phyloP scores from a whole-genome alignment of 2,329 filamentous ascomycete species.

The Beauveria pseudobassiana region DNA sequence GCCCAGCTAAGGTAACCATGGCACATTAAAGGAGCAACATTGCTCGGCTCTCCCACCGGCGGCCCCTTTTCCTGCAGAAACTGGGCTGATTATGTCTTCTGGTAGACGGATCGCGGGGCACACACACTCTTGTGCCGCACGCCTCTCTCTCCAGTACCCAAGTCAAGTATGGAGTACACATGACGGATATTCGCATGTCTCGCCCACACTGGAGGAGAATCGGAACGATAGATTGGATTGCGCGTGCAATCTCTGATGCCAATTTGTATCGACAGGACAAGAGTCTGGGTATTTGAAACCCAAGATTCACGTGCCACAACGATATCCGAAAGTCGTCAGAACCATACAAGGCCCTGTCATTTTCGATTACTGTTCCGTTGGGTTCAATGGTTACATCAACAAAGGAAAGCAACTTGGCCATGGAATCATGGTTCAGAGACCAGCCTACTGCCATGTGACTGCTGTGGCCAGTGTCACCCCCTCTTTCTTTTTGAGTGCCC shows the following conservation, averaged over 20 bases:
- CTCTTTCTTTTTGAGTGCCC: background rate
- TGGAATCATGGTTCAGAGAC: background rate
- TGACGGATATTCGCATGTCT: no score
- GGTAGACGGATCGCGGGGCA: conserved; percentile 1
- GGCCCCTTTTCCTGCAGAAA: background rate
- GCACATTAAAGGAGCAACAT: conserved; percentile 7
- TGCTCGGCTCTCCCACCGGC: background rate
- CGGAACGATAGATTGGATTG: conserved; percentile 6
- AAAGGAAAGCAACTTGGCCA: background rate
- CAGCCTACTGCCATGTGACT: conserved; percentile 5
- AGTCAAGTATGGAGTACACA: no score
- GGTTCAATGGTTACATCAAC: conserved; percentile 9
- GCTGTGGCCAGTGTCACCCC: background rate
- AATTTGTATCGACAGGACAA: background rate
- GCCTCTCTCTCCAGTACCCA: background rate
- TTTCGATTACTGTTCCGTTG: background rate
- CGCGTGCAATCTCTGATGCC: conserved; percentile 2
- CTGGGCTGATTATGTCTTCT: background rate
- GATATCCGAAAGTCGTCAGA: no score
- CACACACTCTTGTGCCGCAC: background rate
- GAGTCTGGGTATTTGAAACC: background rate
- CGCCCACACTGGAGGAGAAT: background rate
- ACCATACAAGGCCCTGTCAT: background rate
- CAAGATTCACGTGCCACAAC: background rate
- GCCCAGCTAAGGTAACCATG: conserved; percentile 7